Evolutionary conservation across 805 yeast species (phyloP), one percentile per base, ranked within the genome.

Genomic region (Teunomyces aglyptinius): DNA sequence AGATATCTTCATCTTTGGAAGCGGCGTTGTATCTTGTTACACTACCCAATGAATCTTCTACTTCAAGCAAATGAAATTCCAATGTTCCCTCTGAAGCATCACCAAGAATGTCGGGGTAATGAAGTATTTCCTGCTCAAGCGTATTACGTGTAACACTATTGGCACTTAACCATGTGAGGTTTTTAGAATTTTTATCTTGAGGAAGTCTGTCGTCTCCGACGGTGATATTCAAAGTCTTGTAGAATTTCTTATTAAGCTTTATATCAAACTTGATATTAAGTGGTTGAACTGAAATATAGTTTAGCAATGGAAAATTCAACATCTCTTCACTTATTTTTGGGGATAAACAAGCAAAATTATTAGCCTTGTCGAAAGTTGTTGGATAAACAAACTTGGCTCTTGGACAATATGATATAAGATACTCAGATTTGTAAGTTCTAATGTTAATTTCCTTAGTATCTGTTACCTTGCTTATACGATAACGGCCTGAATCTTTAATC

Each of bases 221-320:
- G 1, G 64, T 57, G 4, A 58, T 46, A 38, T 65, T 59, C 49
- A 68, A 59, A 1, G 54, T 49, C 24, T 54, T 54, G 28, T 58
- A 38, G 2, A 38, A 40, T 18, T 53, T 52, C 3, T 69, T 74
- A 45, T 65, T 59, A 13, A 65, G 43, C 16, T 48, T 58, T 2
- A 65, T 49, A 5, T 56, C 57, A 8, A 71, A 52, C 41, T 60
- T 59, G 7, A 65, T 56, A 10, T 50, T 55, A 10, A 67, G 47
- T 1, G 99, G 98, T 1, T 92, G 84, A 1, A 89, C 86, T 44
- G 98, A 97, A 15, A 71, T 65, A 1, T 84, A 78, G 1, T 76
- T 70, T 27, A 92, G 73, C 18, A 71, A 59, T 0, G 77, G 77
- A n/a, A 71, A 58, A 13, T 56, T 54, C 41, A 74, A 51, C 11